Base-by-base conservation (phyloP, 176 grass and related monocot species). In the Pontederia crassipes region DNA sequence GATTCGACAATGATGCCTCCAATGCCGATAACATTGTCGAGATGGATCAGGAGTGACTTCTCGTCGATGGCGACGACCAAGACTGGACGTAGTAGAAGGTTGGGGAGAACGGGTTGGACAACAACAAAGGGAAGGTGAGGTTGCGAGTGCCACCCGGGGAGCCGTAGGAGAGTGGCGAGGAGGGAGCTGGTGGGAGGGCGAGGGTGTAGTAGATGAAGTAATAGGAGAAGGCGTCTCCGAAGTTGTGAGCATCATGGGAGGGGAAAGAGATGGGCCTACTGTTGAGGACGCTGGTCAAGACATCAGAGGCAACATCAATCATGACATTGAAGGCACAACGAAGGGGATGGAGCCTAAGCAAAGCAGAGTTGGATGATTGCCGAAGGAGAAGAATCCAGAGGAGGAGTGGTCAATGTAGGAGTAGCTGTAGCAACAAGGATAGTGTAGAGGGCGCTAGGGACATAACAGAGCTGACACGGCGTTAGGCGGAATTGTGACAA, bases 321-420 rank as follows among this genome's bases (percentile, higher is more conserved):
- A 45, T 24, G 45, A 64, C 46, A 18, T 64, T 64, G 45, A 64
- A 64, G 10, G 61, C 61, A 45, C 61, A 48, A 45, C 61, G 9
- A 64, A 64, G 61, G 35, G 35, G 16, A 64, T 15, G 10, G 61
- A 48, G 45, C n/a, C 45, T 3, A 64, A n/a, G 45, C 45, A 45
- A 26, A 27, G 18, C 20, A 24, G 0, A 24, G 20, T 24, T 24
- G 20, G 20, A 24, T 24, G 20, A 12, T 17, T 11, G 7, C 8
- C 27, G n/a, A n/a, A 45, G 11, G 61, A 64, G 61, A 64, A 64
- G 61, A 64, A 49, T 12, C 61, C 35, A 4, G 61, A 46, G 61
- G 45, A 17, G 61, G 61, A 49, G 61, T 45, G 12, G 45, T 64
- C 61, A 45, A 40, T 9, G 61, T 64, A 64, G 15, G 61, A 64